Conservation (phyloP, 2,329 filamentous ascomycete genomes). For the Pleomassaria siparia region DNA sequence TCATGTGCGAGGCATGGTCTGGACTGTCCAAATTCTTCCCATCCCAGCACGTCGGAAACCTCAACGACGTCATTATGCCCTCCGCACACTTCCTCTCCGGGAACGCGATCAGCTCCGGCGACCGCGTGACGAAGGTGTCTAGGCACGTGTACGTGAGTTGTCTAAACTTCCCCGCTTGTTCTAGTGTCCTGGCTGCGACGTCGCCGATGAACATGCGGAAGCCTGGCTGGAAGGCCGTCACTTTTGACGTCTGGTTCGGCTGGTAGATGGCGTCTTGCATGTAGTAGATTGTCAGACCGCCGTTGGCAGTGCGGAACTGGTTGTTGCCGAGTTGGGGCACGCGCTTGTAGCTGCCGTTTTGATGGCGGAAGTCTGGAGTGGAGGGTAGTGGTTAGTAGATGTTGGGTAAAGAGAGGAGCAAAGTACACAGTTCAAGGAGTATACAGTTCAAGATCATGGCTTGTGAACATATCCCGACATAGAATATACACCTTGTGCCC, state of each 20-base stretch:
- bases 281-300: slow-evolving; percentile 22
- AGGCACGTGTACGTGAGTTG: slow-evolving; percentile 24
- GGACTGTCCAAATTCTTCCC: slow-evolving; percentile 50
- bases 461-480: too few relatives aligned
- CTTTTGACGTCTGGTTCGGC: slow-evolving; percentile 16
- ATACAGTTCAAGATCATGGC: too few relatives aligned
- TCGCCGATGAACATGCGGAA: slow-evolving; percentile 24
- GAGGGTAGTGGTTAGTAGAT: too few relatives aligned
- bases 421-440: too few relatives aligned
- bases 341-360: slow-evolving; percentile 37
- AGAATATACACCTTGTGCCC: too few relatives aligned
- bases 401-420: too few relatives aligned
- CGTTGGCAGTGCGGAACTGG: slow-evolving; percentile 11
- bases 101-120: slow-evolving; percentile 15
- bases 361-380: slow-evolving; percentile 29
- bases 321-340: slow-evolving; percentile 4
- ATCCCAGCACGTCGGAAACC: slow-evolving; percentile 43
- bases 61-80: slow-evolving; percentile 20
- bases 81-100: slow-evolving; percentile 13
- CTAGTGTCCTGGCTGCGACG: slow-evolving; percentile 13
- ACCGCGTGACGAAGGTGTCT: slow-evolving; percentile 14
- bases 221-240: slow-evolving; percentile 18
- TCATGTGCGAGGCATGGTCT: slow-evolving; percentile 47
- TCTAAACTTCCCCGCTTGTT: slow-evolving; percentile 15
- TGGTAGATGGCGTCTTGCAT: slow-evolving; percentile 19